These are phyloP conservation scores for Didymella keratinophila DNA, from an alignment of 2,329 filamentous ascomycete species.

Conservation along the genomic window DNA sequence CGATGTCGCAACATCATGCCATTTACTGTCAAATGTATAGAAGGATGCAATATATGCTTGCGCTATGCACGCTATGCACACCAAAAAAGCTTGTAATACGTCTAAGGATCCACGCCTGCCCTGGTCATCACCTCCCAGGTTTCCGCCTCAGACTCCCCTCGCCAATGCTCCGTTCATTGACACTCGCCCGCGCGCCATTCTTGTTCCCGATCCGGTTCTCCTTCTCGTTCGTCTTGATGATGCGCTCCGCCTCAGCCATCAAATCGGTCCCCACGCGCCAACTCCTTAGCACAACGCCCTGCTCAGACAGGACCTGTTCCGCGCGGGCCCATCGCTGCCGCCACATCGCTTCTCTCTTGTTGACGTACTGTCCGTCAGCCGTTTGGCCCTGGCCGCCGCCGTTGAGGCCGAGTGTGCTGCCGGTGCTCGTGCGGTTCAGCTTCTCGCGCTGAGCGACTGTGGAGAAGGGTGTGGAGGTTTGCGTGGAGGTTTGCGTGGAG, in stretches of 20 bases:
- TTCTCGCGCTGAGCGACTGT: constrained; percentile 32
- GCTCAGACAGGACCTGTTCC: constrained; percentile 66
- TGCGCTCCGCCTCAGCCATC: constrained; percentile 68
- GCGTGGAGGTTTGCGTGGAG: constrained; percentile 24
- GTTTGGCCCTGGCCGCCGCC: constrained; percentile 24
- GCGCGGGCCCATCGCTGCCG: constrained; percentile 71
- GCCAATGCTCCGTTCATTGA: constrained; percentile 1
- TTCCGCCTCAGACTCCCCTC: constrained; percentile 6
- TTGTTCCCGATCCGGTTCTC: constrained; percentile 16
- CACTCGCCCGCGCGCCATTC: constrained; percentile 2
- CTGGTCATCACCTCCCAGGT: constrained; percentile 1
- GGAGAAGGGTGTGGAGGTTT: constrained; percentile 39
- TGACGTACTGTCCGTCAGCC: constrained; percentile 50
- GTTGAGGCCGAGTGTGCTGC: constrained; percentile 34
- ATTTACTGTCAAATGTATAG: neutral
- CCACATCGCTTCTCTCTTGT: constrained; percentile 79
- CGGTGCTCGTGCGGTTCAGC: constrained; percentile 37
- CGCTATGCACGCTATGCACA: neutral
- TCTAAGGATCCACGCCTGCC: neutral
- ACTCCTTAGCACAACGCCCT: constrained; percentile 73
- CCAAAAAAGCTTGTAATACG: neutral
- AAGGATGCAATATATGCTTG: neutral
- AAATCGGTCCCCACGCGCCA: constrained; percentile 79
- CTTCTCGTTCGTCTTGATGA: constrained; percentile 59
- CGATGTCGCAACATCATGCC: neutral